Base-by-base conservation (phyloP, 2,329 filamentous ascomycete genomes). In the Penicillium sp. region DNA sequence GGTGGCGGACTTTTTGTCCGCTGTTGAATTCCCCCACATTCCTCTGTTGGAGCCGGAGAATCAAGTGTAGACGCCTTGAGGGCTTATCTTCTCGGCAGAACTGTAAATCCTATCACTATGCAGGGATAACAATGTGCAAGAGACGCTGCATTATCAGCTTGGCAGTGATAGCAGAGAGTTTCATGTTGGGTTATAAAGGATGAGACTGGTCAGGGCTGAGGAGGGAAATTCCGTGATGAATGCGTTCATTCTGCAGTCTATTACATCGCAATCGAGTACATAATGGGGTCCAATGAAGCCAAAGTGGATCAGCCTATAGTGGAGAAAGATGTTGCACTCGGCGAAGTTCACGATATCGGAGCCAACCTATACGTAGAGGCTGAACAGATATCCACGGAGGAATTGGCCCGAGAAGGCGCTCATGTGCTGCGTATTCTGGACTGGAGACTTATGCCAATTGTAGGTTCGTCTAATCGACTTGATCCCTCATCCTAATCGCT, bases 381-480 rank as follows among this genome's bases (percentile, higher is more conserved):
- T 3, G 69, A 70, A 31, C 73, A 76, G 34, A 70, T 77, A 33
- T 71, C 73, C 0, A 57, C 68, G 16, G 73, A 76, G 61, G 75
- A 78, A 58, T 60, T 79, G 10, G 73, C 76, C 47, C 65, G 61
- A 1, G 75, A 79, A 54, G 67, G 74, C 4, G 69, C 69, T 15
- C 56, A 69, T 15, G 76, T 79, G 4, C 57, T 75, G 26, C 65
- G 68, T 45, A 75, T 78, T 56, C 69, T 79, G 16, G 76, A 79
- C 52, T 73, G 70, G 69, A 69, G 77, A 12, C 74, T 79, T 34
- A 71, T 79, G 70, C 76, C 76, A 7, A 75, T 78, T 60, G 74
- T 77, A 51, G 45, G 64, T 57, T 13, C 12, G 15, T 28, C 12
- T 8, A 15, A 10, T 10, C 16, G 7, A 28, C 28, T 6, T 18